Percentiles rank a stretch among this genome's conserved stretches.
Conservation (phyloP, 768 basidiomycete genomes). For the Suillus subaureus region DNA sequence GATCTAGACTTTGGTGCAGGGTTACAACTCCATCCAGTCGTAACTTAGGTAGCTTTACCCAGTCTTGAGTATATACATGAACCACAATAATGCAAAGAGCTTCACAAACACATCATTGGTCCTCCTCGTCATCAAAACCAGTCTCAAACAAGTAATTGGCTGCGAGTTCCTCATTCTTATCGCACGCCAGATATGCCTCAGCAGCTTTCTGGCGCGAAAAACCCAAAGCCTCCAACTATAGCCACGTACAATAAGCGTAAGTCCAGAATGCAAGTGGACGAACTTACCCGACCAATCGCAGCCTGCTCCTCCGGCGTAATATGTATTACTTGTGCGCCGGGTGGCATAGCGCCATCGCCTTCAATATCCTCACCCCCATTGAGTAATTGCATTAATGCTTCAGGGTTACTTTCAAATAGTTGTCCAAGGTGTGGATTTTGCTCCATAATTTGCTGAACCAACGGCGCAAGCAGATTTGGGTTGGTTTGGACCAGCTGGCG, state of each 20-base stretch:
- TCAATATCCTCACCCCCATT: constrained; percentile 43
- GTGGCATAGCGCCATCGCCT: constrained; percentile 38
- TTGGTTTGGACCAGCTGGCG: constrained; percentile 75
- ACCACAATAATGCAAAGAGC: constrained; percentile 9
- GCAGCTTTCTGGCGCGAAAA: constrained; percentile 82
- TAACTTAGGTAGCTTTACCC: constrained; percentile 2
- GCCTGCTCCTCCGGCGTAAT: constrained; percentile 87
- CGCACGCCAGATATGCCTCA: constrained; percentile 93
- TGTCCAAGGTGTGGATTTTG: constrained; percentile 79
- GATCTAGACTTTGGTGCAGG: neutral
- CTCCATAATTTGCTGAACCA: constrained; percentile 80
- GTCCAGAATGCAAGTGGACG: neutral
- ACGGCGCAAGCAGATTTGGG: constrained; percentile 73
- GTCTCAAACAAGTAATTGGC: constrained; percentile 91
- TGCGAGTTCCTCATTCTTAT: constrained; percentile 95
- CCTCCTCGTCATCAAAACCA: constrained; percentile 50
- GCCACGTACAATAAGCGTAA: constrained; percentile 2
- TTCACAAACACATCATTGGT: constrained; percentile 7
- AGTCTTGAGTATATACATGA: constrained; percentile 9
- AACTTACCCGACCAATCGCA: constrained; percentile 84
- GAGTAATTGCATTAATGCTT: constrained; percentile 65
- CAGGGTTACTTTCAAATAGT: constrained; percentile 69
- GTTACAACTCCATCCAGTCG: neutral
- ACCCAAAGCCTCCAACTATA: constrained; percentile 82
- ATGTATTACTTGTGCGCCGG: constrained; percentile 65